Percentiles rank a stretch among this genome's conserved stretches.
phyloP scores from a whole-genome alignment of 2,329 filamentous ascomycete species.

The Exophiala spinifera region DNA sequence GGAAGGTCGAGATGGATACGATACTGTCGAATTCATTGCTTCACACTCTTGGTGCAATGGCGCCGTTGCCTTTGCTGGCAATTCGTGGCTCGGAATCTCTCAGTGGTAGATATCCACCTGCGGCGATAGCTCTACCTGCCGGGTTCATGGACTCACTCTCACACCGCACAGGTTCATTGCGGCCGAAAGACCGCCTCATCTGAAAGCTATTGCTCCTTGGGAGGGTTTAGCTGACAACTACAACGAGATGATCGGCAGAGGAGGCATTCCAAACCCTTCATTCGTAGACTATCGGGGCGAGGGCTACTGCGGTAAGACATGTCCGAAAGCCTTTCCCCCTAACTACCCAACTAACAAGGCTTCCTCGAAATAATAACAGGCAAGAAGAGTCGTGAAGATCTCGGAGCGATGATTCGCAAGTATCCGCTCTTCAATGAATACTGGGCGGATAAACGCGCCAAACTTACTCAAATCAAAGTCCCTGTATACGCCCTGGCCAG shows the following conservation, averaged over 20 bases:
- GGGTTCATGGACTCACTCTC: not conserved
- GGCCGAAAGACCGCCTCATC: slow-evolving; percentile 40
- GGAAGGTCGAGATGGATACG: slow-evolving; percentile 47
- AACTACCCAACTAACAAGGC: no score
- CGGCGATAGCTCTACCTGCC: not conserved
- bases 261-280: slow-evolving; percentile 33
- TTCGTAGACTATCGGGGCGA: slow-evolving; percentile 12
- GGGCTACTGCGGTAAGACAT: slow-evolving; percentile 13
- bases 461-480: slow-evolving; percentile 31
- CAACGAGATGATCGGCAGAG: slow-evolving; percentile 46
- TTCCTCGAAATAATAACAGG: slow-evolving; percentile 1
- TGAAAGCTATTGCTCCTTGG: slow-evolving; percentile 46
- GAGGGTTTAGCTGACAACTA: slow-evolving; percentile 45
- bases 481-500: slow-evolving; percentile 38
- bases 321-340: no score
- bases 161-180: slow-evolving; percentile 44
- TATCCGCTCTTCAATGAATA: slow-evolving; percentile 33
- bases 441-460: slow-evolving; percentile 30
- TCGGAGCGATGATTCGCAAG: slow-evolving; percentile 42
- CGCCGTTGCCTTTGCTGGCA: slow-evolving; percentile 44
- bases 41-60: slow-evolving; percentile 47
- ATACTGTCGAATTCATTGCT: slow-evolving; percentile 45
- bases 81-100: slow-evolving; percentile 43
- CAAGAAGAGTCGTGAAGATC: slow-evolving; percentile 35
- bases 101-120: slow-evolving; percentile 35